These are phyloP conservation scores for Wickerhamomyces pijperi DNA, from an alignment of 805 yeast species.

Conservation along the genomic window DNA sequence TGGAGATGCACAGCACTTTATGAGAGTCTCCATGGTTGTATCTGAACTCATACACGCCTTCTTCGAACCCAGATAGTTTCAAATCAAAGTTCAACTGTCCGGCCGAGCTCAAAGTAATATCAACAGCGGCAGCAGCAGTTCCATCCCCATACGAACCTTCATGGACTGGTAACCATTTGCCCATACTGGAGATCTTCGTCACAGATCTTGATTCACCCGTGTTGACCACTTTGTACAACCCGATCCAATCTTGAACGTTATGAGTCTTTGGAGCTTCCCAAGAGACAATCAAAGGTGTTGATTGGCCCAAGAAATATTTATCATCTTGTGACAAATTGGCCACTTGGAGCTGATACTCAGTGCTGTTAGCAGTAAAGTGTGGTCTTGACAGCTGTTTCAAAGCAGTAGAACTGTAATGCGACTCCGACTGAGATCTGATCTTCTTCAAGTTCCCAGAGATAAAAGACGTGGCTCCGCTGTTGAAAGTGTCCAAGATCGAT, in stretches of 20 bases:
- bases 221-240: slow-evolving; percentile 53
- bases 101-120: slow-evolving; percentile 13
- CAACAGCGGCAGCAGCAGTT: slow-evolving; percentile 1
- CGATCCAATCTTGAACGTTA: slow-evolving; percentile 60
- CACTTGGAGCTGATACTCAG: slow-evolving; percentile 33
- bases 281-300: slow-evolving; percentile 3
- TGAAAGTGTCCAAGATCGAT: slow-evolving; percentile 24
- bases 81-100: slow-evolving; percentile 42
- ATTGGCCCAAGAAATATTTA: slow-evolving; percentile 3
- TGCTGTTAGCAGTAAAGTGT: slow-evolving; percentile 26
- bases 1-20: slow-evolving; percentile 54
- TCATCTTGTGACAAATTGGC: slow-evolving; percentile 28
- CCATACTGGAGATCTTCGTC: slow-evolving; percentile 51
- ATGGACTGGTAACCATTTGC: slow-evolving; percentile 50
- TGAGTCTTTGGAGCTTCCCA: slow-evolving; percentile 45
- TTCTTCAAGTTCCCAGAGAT: slow-evolving; percentile 3
- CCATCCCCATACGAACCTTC: slow-evolving; percentile 22
- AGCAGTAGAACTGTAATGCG: too few relatives aligned
- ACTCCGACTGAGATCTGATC: slow-evolving; percentile 17
- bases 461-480: slow-evolving; percentile 21
- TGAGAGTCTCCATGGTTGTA: slow-evolving; percentile 60
- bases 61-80: slow-evolving; percentile 38
- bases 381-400: too few relatives aligned
- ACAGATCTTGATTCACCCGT: slow-evolving; percentile 43
- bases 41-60: slow-evolving; percentile 65